phyloP scores from a whole-genome alignment of 2,329 filamentous ascomycete species.

The Penicillium hordei region DNA sequence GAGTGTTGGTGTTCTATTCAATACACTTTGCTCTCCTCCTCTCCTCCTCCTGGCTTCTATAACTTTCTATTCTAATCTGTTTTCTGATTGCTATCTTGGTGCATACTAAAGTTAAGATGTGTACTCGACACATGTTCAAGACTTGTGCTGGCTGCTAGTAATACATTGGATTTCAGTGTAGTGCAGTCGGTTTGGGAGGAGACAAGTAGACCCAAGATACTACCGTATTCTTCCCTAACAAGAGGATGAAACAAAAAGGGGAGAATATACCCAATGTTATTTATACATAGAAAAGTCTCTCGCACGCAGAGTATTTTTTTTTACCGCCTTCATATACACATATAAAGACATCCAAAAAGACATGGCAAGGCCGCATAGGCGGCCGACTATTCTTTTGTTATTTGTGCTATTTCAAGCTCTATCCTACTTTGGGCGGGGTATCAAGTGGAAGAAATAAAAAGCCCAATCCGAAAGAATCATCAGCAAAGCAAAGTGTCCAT shows the following conservation, averaged over 20 bases:
- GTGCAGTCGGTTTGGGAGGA: not conserved
- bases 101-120: not conserved
- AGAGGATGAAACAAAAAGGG: not conserved
- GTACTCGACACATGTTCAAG: not conserved
- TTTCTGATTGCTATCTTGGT: not conserved
- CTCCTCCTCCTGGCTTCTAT: not conserved
- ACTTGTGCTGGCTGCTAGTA: not conserved
- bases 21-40: not conserved
- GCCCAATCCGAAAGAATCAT: not conserved
- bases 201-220: not conserved
- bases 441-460: not conserved
- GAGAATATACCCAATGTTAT: not conserved
- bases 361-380: too few species aligned
- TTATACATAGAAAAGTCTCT: too few species aligned
- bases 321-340: too few species aligned
- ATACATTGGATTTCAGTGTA: not conserved
- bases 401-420: not conserved
- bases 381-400: too few species aligned
- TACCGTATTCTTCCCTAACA: not conserved
- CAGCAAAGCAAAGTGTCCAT: not conserved
- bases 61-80: not conserved
- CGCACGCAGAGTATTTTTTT: too few species aligned
- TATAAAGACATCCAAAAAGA: too few species aligned
- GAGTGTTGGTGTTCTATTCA: conserved; percentile 7
- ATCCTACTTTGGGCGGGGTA: not conserved